Percentiles rank a stretch among this genome's conserved stretches.
These are phyloP conservation scores for Nicotiana otophora DNA, from an alignment of 257 asterid genomes.

Conservation along the genomic window DNA sequence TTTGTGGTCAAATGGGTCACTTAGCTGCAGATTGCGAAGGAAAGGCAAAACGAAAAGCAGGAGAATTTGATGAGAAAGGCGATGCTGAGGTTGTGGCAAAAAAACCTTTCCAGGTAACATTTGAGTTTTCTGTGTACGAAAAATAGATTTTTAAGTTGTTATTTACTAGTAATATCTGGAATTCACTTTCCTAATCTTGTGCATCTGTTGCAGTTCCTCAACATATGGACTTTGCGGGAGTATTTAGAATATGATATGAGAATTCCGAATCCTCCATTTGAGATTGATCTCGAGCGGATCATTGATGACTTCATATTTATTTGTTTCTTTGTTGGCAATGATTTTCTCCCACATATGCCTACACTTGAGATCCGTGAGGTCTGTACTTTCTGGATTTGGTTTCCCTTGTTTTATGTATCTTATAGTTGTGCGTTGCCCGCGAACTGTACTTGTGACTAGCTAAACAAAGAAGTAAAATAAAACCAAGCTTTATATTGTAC, in stretches of 20 bases:
- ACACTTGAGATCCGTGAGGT: constrained; percentile 99
- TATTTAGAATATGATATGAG: constrained; percentile 88
- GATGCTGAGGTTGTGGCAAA: constrained; percentile 65
- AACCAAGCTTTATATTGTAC: not conserved
- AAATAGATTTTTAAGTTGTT: not conserved
- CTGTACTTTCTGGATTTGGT: constrained; percentile 17
- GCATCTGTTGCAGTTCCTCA: constrained; percentile 59
- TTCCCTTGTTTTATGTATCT: constrained; percentile 13
- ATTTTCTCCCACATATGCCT: constrained; percentile 98
- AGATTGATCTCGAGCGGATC: constrained; percentile 78
- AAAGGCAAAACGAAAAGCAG: constrained; percentile 91
- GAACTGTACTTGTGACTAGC: not conserved
- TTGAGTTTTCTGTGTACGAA: not conserved
- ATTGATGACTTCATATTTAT: constrained; percentile 91
- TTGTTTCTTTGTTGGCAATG: constrained; percentile 97
- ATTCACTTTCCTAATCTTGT: not conserved
- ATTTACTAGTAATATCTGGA: not conserved
- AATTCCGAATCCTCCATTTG: constrained; percentile 75
- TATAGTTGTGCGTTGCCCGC: not conserved
- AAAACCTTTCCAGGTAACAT: constrained; percentile 83
- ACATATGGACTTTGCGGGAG: constrained; percentile 95
- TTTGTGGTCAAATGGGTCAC: constrained; percentile 98
- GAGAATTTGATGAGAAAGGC: constrained; percentile 95
- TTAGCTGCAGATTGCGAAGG: constrained; percentile 88
- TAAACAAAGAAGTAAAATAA: not conserved